A percentile compares a stretch with the other conserved stretches of the same genome.
Evolutionary conservation across 73 alveolate genomes (phyloP).

Genomic region (Symbiodinium pilosum): DNA sequence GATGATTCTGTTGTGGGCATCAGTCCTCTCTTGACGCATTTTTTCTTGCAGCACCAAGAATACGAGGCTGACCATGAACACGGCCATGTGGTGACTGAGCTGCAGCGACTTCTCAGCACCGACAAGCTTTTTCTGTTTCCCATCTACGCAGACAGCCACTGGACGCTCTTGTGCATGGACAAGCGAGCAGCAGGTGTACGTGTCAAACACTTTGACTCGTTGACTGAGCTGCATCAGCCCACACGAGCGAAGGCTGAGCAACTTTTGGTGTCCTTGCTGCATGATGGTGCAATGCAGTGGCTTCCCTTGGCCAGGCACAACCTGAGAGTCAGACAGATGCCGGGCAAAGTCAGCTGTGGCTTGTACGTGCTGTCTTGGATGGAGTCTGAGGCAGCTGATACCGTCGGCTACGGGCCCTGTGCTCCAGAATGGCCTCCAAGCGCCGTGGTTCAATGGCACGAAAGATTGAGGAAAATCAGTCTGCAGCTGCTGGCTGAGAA

Average conservation of each 20-base stretch:
- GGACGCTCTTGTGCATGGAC: not conserved
- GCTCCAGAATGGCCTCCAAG: not conserved
- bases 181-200: not conserved
- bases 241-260: not conserved
- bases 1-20: not conserved
- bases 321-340: not conserved
- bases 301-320: not conserved
- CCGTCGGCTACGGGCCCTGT: not conserved
- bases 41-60: not conserved
- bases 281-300: not conserved
- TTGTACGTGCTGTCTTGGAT: not conserved
- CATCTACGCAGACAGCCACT: not conserved
- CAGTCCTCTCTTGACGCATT: not conserved
- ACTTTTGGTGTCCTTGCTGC: not conserved
- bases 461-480: not conserved
- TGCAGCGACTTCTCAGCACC: not conserved
- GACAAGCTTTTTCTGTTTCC: not conserved
- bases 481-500: not conserved
- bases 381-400: not conserved
- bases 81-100: not conserved
- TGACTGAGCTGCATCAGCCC: not conserved
- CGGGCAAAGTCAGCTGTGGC: not conserved
- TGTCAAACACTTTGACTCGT: not conserved
- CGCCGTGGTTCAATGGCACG: not conserved
- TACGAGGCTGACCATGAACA: not conserved